Conservation (phyloP, 2,329 filamentous ascomycete genomes). For the Fusarium stilboides region DNA sequence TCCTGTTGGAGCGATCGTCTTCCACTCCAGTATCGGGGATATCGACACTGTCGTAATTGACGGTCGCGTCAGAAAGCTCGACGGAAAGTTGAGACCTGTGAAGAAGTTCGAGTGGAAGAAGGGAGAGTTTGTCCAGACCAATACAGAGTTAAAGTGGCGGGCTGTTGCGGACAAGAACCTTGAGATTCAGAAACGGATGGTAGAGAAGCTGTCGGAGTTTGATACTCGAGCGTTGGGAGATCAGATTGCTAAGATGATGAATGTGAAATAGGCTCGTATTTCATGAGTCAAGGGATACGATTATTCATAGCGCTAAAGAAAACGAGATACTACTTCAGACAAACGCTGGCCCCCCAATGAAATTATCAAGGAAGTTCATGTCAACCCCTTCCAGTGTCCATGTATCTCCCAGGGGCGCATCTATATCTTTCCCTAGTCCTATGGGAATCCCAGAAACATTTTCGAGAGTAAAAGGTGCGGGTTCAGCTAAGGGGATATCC, state of each 20-base stretch:
- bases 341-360: constrained; percentile 8
- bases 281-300: neutral
- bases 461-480: neutral
- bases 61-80: constrained; percentile 2
- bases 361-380: constrained; percentile 25
- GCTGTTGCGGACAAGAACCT: neutral
- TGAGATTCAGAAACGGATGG: constrained; percentile 1
- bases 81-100: constrained; percentile 3
- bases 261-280: neutral
- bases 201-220: neutral
- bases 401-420: neutral
- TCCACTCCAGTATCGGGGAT: constrained; percentile 7
- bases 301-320: too few species aligned
- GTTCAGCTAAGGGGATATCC: too few species aligned
- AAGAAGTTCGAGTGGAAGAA: constrained; percentile 5
- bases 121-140: neutral
- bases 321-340: neutral
- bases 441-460: too few species aligned
- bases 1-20: constrained; percentile 4
- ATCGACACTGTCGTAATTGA: constrained; percentile 12
- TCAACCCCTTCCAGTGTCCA: constrained; percentile 18
- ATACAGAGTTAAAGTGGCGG: neutral
- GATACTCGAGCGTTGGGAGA: constrained; percentile 1
- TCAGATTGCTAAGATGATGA: constrained; percentile 3
- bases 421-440: neutral